These are phyloP conservation scores for Tetrapisispora phaffii DNA, from an alignment of 805 yeast species.

Conservation along the genomic window DNA sequence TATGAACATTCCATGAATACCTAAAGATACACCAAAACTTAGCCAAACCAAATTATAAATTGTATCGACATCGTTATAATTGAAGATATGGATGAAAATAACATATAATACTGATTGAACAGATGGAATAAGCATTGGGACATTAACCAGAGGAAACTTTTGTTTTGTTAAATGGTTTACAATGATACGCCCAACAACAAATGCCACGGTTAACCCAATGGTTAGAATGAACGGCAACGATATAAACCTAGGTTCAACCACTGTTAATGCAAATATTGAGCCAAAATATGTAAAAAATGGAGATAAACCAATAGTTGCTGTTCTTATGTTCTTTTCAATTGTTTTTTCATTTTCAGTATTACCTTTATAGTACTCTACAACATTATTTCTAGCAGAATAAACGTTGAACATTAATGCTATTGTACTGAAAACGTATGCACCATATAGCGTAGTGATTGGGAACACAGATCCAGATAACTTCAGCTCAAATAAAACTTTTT, in stretches of 20 bases:
- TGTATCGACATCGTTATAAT: constrained; percentile 32
- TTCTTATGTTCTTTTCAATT: constrained; percentile 11
- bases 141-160: constrained; percentile 61
- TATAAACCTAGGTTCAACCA: constrained; percentile 41
- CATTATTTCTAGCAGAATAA: constrained; percentile 58
- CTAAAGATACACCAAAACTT: constrained; percentile 57
- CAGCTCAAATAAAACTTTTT: constrained; percentile 28
- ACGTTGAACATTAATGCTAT: constrained; percentile 55
- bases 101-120: constrained; percentile 33
- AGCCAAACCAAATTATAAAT: constrained; percentile 49
- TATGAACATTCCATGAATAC: constrained; percentile 64
- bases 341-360: constrained; percentile 19
- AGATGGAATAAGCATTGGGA: constrained; percentile 61
- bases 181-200: constrained; percentile 82
- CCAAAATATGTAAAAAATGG: constrained; percentile 61
- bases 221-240: constrained; percentile 54
- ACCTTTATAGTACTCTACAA: constrained; percentile 36
- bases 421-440: constrained; percentile 48
- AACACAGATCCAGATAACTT: background rate
- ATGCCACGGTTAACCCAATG: constrained; percentile 71
- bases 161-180: constrained; percentile 78
- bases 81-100: constrained; percentile 18
- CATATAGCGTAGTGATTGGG: constrained; percentile 35
- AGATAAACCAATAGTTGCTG: constrained; percentile 44
- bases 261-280: constrained; percentile 38